Evolutionary conservation across 768 basidiomycete genomes (phyloP).

Genomic region (Goffeauzyma gilvescens): DNA sequence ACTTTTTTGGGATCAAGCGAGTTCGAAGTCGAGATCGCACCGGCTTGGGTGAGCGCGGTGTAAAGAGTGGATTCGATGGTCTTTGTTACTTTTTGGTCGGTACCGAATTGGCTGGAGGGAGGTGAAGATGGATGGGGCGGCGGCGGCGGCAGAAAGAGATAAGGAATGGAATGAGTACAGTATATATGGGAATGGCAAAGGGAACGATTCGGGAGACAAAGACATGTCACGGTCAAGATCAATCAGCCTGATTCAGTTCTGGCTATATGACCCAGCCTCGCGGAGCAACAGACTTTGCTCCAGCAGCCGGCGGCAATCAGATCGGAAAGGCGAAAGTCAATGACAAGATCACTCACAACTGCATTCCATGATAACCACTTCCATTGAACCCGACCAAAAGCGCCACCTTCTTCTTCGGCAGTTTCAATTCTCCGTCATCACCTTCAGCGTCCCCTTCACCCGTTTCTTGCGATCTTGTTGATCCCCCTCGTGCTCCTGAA

Average conservation of each 20-base stretch:
- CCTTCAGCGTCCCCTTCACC: background rate
- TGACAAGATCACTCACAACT: constrained; percentile 49
- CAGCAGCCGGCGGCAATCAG: background rate
- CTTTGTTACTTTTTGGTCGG: constrained; percentile 49
- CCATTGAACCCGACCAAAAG: constrained; percentile 81
- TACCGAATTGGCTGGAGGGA: constrained; percentile 4
- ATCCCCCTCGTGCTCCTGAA: too few species aligned
- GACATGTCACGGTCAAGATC: too few species aligned
- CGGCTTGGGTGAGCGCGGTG: constrained; percentile 65
- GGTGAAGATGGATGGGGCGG: too few species aligned
- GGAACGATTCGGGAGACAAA: too few species aligned
- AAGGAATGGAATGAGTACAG: too few species aligned
- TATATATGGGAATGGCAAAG: too few species aligned
- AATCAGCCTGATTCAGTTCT: too few species aligned
- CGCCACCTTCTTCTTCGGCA: constrained; percentile 43
- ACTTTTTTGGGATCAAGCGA: constrained; percentile 79
- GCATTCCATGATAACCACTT: constrained; percentile 82
- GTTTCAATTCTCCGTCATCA: constrained; percentile 11
- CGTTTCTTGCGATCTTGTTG: too few species aligned
- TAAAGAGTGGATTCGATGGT: constrained; percentile 88
- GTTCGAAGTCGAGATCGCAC: constrained; percentile 88
- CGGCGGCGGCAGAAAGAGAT: too few species aligned
- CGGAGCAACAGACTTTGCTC: too few species aligned
- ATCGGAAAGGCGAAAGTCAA: background rate
- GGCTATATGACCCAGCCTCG: too few species aligned